A percentile compares a stretch with the other conserved stretches of the same genome.
These are phyloP conservation scores for Lithospermum erythrorhizon DNA, from an alignment of 257 asterid species.

Conservation along the genomic window DNA sequence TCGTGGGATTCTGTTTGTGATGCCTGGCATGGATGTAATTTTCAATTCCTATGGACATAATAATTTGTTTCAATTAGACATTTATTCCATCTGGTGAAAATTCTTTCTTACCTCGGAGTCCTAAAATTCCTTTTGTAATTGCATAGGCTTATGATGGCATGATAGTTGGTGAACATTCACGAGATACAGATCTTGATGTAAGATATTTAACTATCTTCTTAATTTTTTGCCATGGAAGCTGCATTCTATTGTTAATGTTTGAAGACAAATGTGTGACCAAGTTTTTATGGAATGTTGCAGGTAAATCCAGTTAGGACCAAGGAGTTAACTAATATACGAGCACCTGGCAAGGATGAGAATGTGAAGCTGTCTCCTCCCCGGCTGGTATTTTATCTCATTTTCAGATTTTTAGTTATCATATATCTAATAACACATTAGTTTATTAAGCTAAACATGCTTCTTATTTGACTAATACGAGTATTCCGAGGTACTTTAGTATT, in stretches of 20 bases:
- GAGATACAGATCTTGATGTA: constrained; percentile 97
- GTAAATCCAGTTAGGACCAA: constrained; percentile 78
- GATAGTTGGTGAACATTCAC: constrained; percentile 97
- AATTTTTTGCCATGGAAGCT: not conserved
- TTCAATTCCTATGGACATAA: too few species aligned
- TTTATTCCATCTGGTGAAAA: not conserved
- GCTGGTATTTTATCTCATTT: constrained; percentile 42
- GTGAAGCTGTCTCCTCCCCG: constrained; percentile 97
- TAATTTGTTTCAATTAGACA: too few species aligned
- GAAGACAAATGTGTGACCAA: constrained; percentile 12
- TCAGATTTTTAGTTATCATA: not conserved
- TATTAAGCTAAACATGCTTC: not conserved
- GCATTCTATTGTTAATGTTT: not conserved
- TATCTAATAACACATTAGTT: not conserved
- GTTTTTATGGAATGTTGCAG: constrained; percentile 28
- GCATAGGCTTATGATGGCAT: constrained; percentile 95
- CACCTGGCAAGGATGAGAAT: constrained; percentile 85
- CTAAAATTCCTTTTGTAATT: constrained; percentile 9
- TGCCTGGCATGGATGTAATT: constrained; percentile 80
- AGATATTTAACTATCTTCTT: constrained; percentile 9
- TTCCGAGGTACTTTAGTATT: too few species aligned
- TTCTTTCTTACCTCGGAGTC: not conserved
- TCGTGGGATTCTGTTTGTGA: constrained; percentile 83
- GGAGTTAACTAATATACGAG: constrained; percentile 77
- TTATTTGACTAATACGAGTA: too few species aligned